Conservation (phyloP, 2,329 filamentous ascomycete species). For the Aspergillus brunneoviolaceus region DNA sequence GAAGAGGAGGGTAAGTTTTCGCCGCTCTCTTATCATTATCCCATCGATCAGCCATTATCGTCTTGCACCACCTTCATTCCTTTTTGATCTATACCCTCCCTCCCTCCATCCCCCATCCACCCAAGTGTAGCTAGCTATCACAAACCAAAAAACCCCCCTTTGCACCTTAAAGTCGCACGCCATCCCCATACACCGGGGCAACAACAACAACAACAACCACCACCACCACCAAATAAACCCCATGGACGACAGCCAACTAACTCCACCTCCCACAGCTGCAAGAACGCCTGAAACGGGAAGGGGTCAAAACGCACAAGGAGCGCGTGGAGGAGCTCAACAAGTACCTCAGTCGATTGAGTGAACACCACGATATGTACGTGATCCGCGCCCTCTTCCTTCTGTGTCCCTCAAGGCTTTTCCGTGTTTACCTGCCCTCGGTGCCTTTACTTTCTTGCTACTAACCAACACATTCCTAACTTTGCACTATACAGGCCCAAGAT, state of each 20-base stretch:
- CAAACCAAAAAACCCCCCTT: neutral
- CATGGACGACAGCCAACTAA: constrained; percentile 1
- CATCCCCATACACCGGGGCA: neutral
- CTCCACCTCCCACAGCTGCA: constrained; percentile 60
- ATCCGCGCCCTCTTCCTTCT: no score
- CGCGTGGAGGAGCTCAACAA: constrained; percentile 93
- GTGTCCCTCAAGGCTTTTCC: no score
- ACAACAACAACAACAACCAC: neutral
- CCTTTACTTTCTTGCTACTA: neutral
- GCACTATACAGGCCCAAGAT: constrained; percentile 37
- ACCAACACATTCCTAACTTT: neutral
- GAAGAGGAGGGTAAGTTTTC: constrained; percentile 68
- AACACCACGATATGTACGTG: constrained; percentile 90
- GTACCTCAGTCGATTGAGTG: constrained; percentile 85
- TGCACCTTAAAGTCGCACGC: no score
- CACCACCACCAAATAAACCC: no score
- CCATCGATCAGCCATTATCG: no score
- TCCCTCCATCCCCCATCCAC: neutral
- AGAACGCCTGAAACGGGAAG: constrained; percentile 76
- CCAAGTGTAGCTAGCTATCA: neutral
- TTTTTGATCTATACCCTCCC: neutral
- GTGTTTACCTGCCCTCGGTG: neutral
- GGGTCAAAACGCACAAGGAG: constrained; percentile 95
- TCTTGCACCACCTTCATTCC: neutral
- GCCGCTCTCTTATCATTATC: no score